These are phyloP conservation scores for Arctium minus DNA, from an alignment of 129 eudicot species.

Conservation along the genomic window DNA sequence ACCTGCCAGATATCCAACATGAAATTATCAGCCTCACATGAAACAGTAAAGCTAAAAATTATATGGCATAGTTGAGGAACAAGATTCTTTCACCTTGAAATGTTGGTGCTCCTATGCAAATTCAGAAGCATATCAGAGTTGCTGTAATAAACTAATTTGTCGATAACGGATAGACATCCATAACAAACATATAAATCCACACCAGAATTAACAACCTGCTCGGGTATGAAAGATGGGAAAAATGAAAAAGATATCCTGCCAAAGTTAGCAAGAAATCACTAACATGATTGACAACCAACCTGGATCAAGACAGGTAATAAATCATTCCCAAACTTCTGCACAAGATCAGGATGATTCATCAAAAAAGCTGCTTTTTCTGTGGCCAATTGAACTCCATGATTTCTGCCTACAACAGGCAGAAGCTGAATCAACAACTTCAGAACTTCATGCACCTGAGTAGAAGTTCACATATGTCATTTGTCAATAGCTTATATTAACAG, in stretches of 20 bases:
- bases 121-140: conserved; percentile 58
- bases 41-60: background rate
- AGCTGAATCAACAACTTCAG: conserved; percentile 83
- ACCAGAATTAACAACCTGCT: conserved; percentile 89
- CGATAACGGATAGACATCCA: conserved; percentile 77
- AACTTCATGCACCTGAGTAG: conserved; percentile 65
- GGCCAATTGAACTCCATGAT: conserved; percentile 33
- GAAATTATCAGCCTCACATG: background rate
- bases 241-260: background rate
- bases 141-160: conserved; percentile 62
- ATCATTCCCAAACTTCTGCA: conserved; percentile 71
- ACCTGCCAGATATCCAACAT: conserved; percentile 41
- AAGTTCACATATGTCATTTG: conserved; percentile 9
- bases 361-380: conserved; percentile 56
- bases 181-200: conserved; percentile 57
- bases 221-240: background rate
- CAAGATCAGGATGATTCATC: conserved; percentile 51
- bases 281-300: conserved; percentile 40
- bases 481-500: background rate
- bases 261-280: background rate
- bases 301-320: conserved; percentile 66
- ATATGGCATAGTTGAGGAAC: background rate
- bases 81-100: conserved; percentile 67
- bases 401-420: conserved; percentile 57
- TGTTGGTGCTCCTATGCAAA: conserved; percentile 55